Conservation (phyloP, 1,284 basidiomycete species). For the Microbotryum scabiosae region DNA sequence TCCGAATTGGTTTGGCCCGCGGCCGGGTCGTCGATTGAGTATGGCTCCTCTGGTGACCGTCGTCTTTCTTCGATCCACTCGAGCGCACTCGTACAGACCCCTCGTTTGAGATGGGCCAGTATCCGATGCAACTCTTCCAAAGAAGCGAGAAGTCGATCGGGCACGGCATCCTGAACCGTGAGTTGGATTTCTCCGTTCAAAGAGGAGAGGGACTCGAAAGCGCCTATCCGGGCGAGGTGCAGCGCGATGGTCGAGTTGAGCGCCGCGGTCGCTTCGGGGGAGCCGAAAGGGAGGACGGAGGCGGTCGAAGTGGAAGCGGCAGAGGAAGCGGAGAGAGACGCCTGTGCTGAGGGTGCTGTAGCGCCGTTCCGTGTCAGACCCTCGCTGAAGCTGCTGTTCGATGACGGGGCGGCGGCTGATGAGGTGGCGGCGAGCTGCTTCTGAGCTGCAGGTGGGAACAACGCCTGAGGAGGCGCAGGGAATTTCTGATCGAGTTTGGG, state of each 20-base stretch:
- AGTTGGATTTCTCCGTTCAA: slow-evolving; percentile 30
- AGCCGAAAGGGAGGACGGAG: slow-evolving; percentile 53
- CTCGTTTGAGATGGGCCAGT: slow-evolving; percentile 55
- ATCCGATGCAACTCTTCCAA: slow-evolving; percentile 59
- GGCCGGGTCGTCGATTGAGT: no score
- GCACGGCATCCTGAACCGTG: slow-evolving; percentile 37
- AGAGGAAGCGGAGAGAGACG: background rate
- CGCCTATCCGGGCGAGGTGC: slow-evolving; percentile 69
- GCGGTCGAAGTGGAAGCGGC: slow-evolving; percentile 50
- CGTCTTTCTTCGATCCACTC: slow-evolving; percentile 46
- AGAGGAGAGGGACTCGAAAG: slow-evolving; percentile 62
- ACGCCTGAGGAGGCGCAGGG: slow-evolving; percentile 45
- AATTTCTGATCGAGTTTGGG: slow-evolving; percentile 55
- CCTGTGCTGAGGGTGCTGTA: no score
- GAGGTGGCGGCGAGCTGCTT: background rate
- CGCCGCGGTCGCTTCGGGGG: slow-evolving; percentile 51
- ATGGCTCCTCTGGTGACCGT: no score
- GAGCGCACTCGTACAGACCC: slow-evolving; percentile 64
- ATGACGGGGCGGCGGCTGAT: background rate
- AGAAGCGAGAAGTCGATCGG: slow-evolving; percentile 37
- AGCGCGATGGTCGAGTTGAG: slow-evolving; percentile 65
- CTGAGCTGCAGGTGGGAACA: slow-evolving; percentile 14
- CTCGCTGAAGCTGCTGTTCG: slow-evolving; percentile 1
- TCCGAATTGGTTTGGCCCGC: no score
- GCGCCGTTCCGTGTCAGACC: background rate